phyloP scores from a whole-genome alignment of 2,329 filamentous ascomycete genomes.

The Trichophyton equinum region DNA sequence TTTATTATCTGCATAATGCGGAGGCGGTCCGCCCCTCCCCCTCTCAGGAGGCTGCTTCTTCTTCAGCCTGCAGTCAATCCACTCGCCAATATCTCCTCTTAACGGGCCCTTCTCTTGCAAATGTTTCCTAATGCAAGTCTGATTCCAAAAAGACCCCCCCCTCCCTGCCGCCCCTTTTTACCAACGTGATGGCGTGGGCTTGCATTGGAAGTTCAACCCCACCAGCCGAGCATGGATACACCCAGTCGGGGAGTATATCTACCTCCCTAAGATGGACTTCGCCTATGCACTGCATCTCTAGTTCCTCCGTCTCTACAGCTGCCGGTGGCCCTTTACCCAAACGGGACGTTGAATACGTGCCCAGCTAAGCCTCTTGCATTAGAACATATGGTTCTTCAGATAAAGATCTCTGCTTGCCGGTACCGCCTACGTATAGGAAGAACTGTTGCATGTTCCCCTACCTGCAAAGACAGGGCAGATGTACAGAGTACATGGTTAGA shows the following conservation, averaged over 20 bases:
- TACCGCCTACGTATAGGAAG: not conserved
- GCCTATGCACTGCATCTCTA: conserved; percentile 1
- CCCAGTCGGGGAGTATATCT: not conserved
- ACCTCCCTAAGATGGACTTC: not conserved
- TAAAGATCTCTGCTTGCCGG: not conserved
- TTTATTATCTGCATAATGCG: conserved; percentile 3
- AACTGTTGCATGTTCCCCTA: not conserved
- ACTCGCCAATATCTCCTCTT: not conserved
- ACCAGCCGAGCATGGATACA: not conserved
- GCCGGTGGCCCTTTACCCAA: not conserved
- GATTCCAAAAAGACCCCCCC: not conserved
- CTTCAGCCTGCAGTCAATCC: not conserved
- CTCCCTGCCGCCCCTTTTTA: not conserved
- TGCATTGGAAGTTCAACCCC: not conserved
- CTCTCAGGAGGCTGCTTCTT: not conserved
- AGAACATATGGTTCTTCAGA: not conserved
- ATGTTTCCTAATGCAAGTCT: not conserved
- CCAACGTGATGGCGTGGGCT: not conserved
- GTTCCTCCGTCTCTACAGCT: not conserved
- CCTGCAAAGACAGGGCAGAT: not conserved
- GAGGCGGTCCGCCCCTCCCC: not conserved
- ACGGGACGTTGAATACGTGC: conserved; percentile 1
- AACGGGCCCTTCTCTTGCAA: not conserved
- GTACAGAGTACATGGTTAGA: not conserved
- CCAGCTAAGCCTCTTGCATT: not conserved